Conservation (phyloP, 306 rosid genomes). For the Biancaea sappan region DNA sequence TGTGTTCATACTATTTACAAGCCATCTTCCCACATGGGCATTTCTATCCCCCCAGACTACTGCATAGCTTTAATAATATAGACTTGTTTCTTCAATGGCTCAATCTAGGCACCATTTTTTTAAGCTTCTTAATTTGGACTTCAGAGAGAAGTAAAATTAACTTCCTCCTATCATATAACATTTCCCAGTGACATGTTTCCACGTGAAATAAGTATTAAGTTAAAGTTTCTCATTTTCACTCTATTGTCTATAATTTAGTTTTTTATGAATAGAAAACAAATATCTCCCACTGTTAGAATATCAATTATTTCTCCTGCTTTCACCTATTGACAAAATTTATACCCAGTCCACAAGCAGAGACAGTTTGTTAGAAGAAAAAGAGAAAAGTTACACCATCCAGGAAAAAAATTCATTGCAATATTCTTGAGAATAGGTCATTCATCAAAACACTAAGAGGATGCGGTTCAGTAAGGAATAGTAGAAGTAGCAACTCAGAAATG, state of each 20-base stretch:
- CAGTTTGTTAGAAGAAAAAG: not conserved
- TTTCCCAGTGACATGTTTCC: not conserved
- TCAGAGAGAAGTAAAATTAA: not conserved
- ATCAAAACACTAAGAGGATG: constrained; percentile 17
- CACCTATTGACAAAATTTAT: not conserved
- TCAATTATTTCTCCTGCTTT: constrained; percentile 2
- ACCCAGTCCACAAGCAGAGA: not conserved
- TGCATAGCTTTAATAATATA: not conserved
- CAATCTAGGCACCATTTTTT: not conserved
- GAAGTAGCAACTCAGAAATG: constrained; percentile 29
- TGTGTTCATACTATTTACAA: not conserved
- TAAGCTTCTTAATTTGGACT: not conserved
- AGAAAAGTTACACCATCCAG: not conserved
- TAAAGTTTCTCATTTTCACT: not conserved
- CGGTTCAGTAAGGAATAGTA: constrained; percentile 16
- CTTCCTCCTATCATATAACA: not conserved
- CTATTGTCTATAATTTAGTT: not conserved
- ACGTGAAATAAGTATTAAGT: too few relatives aligned
- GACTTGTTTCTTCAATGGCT: not conserved
- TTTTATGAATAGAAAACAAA: constrained; percentile 2
- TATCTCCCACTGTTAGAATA: not conserved
- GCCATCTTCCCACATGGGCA: not conserved
- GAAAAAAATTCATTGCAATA: not conserved
- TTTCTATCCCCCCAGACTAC: not conserved
- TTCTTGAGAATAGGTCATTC: not conserved